Evolutionary conservation across 2,329 filamentous ascomycete species (phyloP), one percentile per base, ranked within the genome.

Genomic region (Onygenales sp.): DNA sequence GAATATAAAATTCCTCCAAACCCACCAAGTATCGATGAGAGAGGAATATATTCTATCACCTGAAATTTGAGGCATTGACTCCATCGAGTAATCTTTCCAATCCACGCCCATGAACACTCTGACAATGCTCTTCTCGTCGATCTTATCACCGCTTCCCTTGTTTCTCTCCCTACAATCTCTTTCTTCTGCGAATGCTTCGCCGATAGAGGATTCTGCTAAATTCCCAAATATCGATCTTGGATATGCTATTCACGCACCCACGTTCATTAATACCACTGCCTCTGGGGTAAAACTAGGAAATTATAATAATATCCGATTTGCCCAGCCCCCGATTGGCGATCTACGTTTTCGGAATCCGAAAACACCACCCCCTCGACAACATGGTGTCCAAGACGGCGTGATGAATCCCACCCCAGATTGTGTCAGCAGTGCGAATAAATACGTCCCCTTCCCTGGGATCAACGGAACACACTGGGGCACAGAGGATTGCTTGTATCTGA

Each of bases 301-400:
- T 32, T 57, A 57, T 49, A 54, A 56, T 36, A 58, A 57, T 49
- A 58, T 57, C 42, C 57, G 57, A n/a, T 58, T 56, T 47, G 54
- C 57, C 17, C 42, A 57, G 32, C 55, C 55, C n/a, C 57, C 53
- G 2, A 31, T 44, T 8, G 55, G 50, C 11, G 8, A 40, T n/a
- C 36, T 50, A 40, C 49, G 53, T 33, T 57, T 58, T 36, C 52
- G 53, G 14, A 51, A 45, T 27, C 55, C 53, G 11, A 49, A 54
- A 17, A 50, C 46, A 34, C 50, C 54, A 49, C 54, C 52, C 6
- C 54, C 51, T 14, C 46, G 10, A 11, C 27, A 50, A 9, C n/a
- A 17, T 11, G 54, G 47, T 3, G 11, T 56, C 31, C 47, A 56
- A 42, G 40, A 53, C 48, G 54, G 52, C 4, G 13, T 34, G 13